Percentiles rank a stretch among this genome's conserved stretches.
Evolutionary conservation across 768 basidiomycete species (phyloP).

Genomic region (Termitomyces sp.): DNA sequence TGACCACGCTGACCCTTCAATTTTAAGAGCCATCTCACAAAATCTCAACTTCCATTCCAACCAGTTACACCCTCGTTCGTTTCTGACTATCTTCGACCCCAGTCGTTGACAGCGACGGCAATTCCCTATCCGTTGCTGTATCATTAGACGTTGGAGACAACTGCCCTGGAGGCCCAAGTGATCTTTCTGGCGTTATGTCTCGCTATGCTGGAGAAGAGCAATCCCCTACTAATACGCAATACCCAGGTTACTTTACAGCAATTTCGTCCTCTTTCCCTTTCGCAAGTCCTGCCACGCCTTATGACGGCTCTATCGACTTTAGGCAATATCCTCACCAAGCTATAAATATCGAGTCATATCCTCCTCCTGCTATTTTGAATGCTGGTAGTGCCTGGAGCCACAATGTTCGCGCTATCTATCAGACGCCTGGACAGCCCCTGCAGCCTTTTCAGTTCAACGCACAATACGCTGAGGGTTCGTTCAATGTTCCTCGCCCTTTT

Average conservation of each 20-base stretch:
- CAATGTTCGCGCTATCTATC: constrained; percentile 34
- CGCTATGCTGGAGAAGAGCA: constrained; percentile 23
- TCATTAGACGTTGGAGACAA: constrained; percentile 10
- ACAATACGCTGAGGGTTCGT: constrained; percentile 25
- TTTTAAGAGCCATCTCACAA: constrained; percentile 14
- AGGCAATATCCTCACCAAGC: constrained; percentile 37
- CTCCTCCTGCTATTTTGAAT: constrained; percentile 14
- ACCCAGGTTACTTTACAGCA: constrained; percentile 7
- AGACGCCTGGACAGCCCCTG: constrained; percentile 6
- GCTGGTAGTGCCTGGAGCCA: constrained; percentile 22
- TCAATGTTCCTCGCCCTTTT: constrained; percentile 20
- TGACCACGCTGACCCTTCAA: not conserved
- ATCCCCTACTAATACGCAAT: constrained; percentile 14
- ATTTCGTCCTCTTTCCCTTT: constrained; percentile 14
- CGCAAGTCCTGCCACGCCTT: constrained; percentile 11
- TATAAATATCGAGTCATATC: constrained; percentile 26
- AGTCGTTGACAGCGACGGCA: too few relatives aligned
- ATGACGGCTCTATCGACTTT: constrained; percentile 28
- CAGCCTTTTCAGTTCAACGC: constrained; percentile 33
- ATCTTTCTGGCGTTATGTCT: constrained; percentile 14
- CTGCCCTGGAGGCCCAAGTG: constrained; percentile 9
- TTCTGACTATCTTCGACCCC: not conserved
- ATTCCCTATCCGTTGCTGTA: too few relatives aligned
- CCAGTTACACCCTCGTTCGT: constrained; percentile 17
- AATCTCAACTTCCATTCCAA: constrained; percentile 3